Evolutionary conservation across 1,284 basidiomycete genomes (phyloP).

Genomic region (Cutaneotrichosporon cutaneum): DNA sequence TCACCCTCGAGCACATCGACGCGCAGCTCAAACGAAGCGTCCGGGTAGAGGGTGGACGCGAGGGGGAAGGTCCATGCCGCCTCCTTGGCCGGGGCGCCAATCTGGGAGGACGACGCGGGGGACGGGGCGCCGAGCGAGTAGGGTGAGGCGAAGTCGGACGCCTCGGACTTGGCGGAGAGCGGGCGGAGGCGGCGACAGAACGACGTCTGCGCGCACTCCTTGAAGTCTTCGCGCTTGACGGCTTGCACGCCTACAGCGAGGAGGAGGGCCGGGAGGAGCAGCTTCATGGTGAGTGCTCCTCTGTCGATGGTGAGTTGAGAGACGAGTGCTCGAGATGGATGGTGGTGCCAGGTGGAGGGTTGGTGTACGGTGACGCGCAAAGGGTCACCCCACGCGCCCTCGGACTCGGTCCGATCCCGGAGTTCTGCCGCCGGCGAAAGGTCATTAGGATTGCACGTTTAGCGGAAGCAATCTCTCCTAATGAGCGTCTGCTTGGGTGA

Average conservation of each 20-base stretch:
- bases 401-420: neutral
- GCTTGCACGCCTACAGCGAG: constrained; percentile 28
- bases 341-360: neutral
- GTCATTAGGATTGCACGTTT: neutral
- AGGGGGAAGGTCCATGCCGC: constrained; percentile 62
- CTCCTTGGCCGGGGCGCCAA: constrained; percentile 47
- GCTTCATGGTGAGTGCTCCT: constrained; percentile 18
- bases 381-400: neutral
- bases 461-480: neutral
- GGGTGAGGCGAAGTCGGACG: constrained; percentile 53
- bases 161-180: constrained; percentile 66
- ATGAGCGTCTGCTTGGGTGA: neutral
- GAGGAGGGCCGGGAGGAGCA: constrained; percentile 17
- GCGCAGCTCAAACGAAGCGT: constrained; percentile 74
- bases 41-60: constrained; percentile 75
- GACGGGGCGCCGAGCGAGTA: constrained; percentile 68
- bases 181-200: constrained; percentile 87
- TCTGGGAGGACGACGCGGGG: constrained; percentile 36
- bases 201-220: constrained; percentile 81
- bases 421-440: neutral
- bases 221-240: constrained; percentile 73
- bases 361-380: neutral
- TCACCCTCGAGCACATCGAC: constrained; percentile 76
- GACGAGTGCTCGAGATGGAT: neutral
- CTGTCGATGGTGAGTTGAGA: constrained; percentile 4